Conservation (phyloP, 441 rosid species). For the Syzygium malaccense region DNA sequence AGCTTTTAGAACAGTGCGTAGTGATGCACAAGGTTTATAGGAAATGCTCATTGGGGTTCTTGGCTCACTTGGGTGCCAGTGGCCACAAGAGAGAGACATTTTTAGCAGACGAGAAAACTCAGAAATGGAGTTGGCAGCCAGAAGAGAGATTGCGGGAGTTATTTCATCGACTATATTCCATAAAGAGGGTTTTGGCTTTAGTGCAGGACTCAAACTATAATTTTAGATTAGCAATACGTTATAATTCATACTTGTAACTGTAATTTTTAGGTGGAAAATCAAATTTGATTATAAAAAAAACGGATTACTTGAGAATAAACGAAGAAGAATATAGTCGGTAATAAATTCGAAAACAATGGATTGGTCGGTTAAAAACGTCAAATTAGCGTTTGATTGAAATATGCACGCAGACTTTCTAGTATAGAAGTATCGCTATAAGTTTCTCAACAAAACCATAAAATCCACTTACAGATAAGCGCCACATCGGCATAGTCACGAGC, state of each 20-base stretch:
- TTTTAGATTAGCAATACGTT: background rate
- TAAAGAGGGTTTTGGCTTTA: background rate
- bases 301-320: too few species aligned
- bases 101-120: too few species aligned
- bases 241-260: too few species aligned
- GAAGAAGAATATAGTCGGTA: background rate
- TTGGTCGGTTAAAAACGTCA: background rate
- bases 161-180: background rate
- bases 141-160: background rate
- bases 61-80: background rate
- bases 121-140: too few species aligned
- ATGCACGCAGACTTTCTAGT: background rate
- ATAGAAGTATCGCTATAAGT: background rate
- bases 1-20: too few species aligned
- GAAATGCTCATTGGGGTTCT: background rate
- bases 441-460: background rate
- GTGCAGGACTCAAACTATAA: background rate
- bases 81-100: too few species aligned
- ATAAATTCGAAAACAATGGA: background rate
- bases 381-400: background rate
- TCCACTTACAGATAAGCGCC: too few species aligned
- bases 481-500: too few species aligned
- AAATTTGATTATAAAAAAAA: too few species aligned
- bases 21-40: background rate
- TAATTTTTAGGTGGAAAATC: too few species aligned